phyloP scores from a whole-genome alignment of 2,329 filamentous ascomycete species.

The Xylaria digitata region DNA sequence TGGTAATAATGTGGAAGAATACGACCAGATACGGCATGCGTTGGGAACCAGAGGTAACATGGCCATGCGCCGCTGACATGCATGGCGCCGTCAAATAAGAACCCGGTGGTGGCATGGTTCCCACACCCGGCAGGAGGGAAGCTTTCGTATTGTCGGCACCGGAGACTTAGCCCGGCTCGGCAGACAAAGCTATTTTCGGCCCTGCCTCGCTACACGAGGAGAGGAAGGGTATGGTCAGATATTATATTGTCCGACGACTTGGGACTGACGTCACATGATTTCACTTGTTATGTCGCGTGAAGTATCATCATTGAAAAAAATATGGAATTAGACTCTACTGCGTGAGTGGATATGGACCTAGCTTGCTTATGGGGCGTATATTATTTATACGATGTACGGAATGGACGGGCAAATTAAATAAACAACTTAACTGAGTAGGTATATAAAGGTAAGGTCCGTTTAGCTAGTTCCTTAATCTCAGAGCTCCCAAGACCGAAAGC shows the following conservation, averaged over 20 bases:
- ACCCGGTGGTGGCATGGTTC: not conserved
- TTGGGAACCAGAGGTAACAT: not conserved
- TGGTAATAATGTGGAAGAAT: not conserved
- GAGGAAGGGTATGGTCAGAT: not conserved
- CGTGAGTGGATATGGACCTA: not conserved
- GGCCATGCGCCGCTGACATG: constrained; percentile 17
- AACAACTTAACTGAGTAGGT: not conserved
- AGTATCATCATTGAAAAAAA: not conserved
- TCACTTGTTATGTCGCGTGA: constrained; percentile 7
- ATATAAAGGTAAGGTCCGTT: not conserved
- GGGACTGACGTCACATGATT: constrained; percentile 11
- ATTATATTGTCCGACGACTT: too few relatives aligned
- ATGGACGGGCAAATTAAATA: not conserved
- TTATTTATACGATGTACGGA: not conserved
- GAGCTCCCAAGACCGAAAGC: not conserved
- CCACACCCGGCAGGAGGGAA: not conserved
- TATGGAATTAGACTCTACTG: not conserved
- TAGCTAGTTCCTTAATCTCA: not conserved
- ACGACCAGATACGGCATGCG: not conserved
- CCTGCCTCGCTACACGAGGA: constrained; percentile 9
- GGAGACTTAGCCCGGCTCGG: constrained; percentile 18
- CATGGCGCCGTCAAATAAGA: not conserved
- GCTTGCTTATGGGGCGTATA: not conserved
- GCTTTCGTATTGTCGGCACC: constrained; percentile 17
- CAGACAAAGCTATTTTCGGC: constrained; percentile 1